These are phyloP conservation scores for Sporothrix pallida DNA, from an alignment of 2,329 filamentous ascomycete genomes.

Conservation along the genomic window DNA sequence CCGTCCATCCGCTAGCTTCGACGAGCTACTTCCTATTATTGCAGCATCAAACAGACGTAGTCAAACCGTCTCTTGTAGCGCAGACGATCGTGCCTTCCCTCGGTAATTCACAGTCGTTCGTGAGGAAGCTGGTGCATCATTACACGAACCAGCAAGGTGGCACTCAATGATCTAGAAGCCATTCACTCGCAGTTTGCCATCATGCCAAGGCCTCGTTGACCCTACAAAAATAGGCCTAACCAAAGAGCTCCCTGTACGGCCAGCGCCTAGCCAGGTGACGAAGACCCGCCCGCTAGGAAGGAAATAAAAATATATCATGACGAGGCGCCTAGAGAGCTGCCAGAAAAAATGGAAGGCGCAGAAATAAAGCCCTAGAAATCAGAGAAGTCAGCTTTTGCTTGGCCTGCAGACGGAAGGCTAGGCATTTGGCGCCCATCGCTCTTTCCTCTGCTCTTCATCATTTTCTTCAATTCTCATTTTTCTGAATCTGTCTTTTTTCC, in stretches of 20 bases:
- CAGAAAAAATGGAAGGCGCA: not conserved
- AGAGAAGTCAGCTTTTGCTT: not conserved
- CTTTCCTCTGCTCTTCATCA: not conserved
- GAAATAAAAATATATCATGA: not conserved
- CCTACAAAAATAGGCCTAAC: not conserved
- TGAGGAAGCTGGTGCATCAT: not conserved
- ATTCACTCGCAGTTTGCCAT: not conserved
- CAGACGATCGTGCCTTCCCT: not conserved
- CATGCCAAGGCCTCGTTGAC: constrained; percentile 1
- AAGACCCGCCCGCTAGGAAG: constrained; percentile 12
- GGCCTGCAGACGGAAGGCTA: constrained; percentile 18
- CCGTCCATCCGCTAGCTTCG: constrained; percentile 8
- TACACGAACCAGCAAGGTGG: not conserved
- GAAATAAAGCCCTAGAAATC: not conserved
- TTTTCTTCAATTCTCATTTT: not conserved
- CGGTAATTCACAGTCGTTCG: not conserved
- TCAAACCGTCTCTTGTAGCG: not conserved
- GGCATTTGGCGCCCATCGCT: not conserved
- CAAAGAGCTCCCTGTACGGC: constrained; percentile 6
- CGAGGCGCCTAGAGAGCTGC: not conserved
- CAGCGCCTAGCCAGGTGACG: constrained; percentile 15
- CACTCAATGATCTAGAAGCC: not conserved
- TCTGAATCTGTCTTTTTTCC: not conserved
- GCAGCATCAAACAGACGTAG: not conserved
- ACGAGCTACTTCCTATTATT: not conserved